Evolutionary conservation across 1,284 basidiomycete species (phyloP).

Genomic region (Ganoderma multipileum): DNA sequence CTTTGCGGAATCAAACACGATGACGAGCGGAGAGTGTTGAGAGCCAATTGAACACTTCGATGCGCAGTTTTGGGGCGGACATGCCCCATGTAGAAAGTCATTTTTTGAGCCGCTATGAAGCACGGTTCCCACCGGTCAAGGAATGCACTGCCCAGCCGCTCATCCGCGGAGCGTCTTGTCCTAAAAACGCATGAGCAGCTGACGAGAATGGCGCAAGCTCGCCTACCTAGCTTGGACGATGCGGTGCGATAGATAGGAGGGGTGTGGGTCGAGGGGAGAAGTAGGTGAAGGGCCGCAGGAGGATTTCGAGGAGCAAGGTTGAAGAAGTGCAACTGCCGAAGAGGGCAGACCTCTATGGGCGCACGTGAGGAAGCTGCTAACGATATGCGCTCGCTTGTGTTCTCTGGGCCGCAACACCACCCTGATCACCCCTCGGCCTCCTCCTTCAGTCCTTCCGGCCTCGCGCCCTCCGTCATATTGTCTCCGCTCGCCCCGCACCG

Average conservation of each 20-base stretch:
- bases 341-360: conserved; percentile 23
- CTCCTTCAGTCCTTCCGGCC: conserved; percentile 18
- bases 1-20: conserved; percentile 15
- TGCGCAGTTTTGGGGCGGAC: conserved; percentile 16
- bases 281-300: neutral
- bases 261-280: neutral
- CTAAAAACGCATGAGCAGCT: conserved; percentile 18
- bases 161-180: conserved; percentile 22
- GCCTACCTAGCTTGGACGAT: conserved; percentile 10
- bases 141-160: conserved; percentile 13
- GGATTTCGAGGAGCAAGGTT: conserved; percentile 4
- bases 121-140: conserved; percentile 21
- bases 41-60: conserved; percentile 9
- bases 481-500: conserved; percentile 12
- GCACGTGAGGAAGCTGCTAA: conserved; percentile 26
- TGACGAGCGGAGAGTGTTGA: conserved; percentile 10
- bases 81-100: conserved; percentile 26
- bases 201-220: neutral
- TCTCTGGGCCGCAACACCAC: conserved; percentile 19
- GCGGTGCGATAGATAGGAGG: neutral
- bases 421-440: conserved; percentile 26
- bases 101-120: conserved; percentile 19
- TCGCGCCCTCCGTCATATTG: conserved; percentile 21
- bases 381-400: conserved; percentile 20
- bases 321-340: conserved; percentile 16